phyloP scores from a whole-genome alignment of 2,329 filamentous ascomycete genomes.

The Colletotrichum musicola region DNA sequence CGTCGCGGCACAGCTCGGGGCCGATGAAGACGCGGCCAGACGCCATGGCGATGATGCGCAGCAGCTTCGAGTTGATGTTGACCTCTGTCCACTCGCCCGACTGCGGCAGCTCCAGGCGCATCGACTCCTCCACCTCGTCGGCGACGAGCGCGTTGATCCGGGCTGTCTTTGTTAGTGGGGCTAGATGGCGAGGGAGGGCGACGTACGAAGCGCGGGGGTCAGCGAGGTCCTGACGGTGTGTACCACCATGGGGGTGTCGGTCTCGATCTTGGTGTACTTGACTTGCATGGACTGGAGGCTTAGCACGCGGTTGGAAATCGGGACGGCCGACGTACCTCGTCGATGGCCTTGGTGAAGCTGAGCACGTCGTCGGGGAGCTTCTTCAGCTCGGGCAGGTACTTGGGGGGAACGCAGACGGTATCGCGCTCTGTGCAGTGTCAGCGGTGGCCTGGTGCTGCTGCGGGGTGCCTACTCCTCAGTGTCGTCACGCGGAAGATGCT shows the following conservation, averaged over 20 bases:
- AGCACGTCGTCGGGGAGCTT: constrained; percentile 49
- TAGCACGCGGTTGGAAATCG: not conserved
- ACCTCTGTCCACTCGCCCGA: constrained; percentile 56
- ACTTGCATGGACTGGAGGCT: constrained; percentile 45
- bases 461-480: constrained; percentile 35
- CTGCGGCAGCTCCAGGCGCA: constrained; percentile 50
- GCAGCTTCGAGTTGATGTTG: constrained; percentile 55
- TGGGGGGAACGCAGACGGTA: constrained; percentile 47
- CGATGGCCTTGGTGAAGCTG: constrained; percentile 45
- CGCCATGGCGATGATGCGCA: constrained; percentile 60
- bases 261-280: constrained; percentile 50
- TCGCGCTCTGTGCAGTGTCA: constrained; percentile 38
- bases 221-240: constrained; percentile 49
- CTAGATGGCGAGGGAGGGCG: not conserved
- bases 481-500: constrained; percentile 48
- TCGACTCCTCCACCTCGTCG: constrained; percentile 51
- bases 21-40: constrained; percentile 63
- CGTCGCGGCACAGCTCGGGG: constrained; percentile 57
- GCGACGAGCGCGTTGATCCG: constrained; percentile 51
- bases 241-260: constrained; percentile 42
- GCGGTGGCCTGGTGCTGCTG: not conserved
- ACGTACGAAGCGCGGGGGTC: constrained; percentile 49
- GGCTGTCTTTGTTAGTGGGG: constrained; percentile 26
- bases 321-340: constrained; percentile 38
- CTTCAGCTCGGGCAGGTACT: constrained; percentile 48